Percentiles rank a stretch among this genome's conserved stretches.
These are phyloP conservation scores for Leccinum colubrinum DNA, from an alignment of 1,284 basidiomycete genomes.

Conservation along the genomic window DNA sequence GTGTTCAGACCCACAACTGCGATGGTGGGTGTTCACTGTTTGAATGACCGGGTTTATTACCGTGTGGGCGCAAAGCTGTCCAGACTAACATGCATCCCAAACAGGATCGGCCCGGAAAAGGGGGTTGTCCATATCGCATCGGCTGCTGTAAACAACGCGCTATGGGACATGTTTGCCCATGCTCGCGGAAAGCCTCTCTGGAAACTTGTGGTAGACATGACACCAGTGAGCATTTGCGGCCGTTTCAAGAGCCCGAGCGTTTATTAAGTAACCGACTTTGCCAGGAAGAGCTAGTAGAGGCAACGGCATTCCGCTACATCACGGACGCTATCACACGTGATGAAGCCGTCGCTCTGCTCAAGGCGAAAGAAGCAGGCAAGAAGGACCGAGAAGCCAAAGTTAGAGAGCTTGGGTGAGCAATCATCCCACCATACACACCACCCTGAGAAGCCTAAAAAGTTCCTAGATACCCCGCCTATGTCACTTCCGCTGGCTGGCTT, in stretches of 20 bases:
- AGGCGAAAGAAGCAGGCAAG: constrained; percentile 75
- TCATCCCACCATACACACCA: neutral
- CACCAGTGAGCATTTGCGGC: constrained; percentile 51
- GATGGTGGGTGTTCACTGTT: constrained; percentile 60
- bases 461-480: constrained; percentile 87
- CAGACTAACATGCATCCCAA: constrained; percentile 3
- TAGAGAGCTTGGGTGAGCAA: constrained; percentile 52
- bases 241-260: neutral
- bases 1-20: constrained; percentile 82
- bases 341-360: constrained; percentile 85
- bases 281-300: constrained; percentile 83
- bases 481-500: constrained; percentile 93
- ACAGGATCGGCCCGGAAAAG: constrained; percentile 85
- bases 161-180: constrained; percentile 85
- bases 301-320: constrained; percentile 89
- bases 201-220: constrained; percentile 84
- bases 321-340: constrained; percentile 90
- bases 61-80: neutral
- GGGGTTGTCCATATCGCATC: constrained; percentile 84
- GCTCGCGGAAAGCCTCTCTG: constrained; percentile 78
- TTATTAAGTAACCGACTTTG: neutral
- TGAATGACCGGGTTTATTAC: neutral
- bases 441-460: neutral
- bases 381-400: constrained; percentile 76
- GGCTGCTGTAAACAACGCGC: constrained; percentile 77